Base-by-base conservation (phyloP, 768 basidiomycete genomes). In the Leccinellum albellum region DNA sequence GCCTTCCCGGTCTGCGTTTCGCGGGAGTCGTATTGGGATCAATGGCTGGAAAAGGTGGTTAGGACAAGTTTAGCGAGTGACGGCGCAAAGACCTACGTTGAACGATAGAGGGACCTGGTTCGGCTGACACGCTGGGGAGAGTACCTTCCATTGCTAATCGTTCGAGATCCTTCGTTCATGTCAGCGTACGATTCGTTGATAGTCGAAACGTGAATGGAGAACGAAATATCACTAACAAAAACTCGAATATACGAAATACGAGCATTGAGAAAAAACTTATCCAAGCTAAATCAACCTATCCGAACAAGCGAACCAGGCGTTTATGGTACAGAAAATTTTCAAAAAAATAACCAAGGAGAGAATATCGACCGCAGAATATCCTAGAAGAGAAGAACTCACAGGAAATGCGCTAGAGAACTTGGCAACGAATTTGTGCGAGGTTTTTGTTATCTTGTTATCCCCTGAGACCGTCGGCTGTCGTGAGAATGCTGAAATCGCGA, bases 1-100 rank as follows among this genome's bases (percentile, higher is more conserved):
- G 89, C 31, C 89, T 77, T 3, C 89, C 89, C 12, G 88, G 87
- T 17, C 82, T 81, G 44, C 89, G 85, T 69, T 90, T 90, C 21
- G 72, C 71, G 1, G 80, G 77, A 10, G 71, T 56, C 20, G 58
- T 58, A 17, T 51, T 68, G 21, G 67, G 70, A 57, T 73, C 71
- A n/a, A 59, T 61, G 28, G 68, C 64, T 64, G 46, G 14, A 20
- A 15, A 24, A 46, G 6, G 21, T n/a, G 26, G 44, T 62, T 57
- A 68, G 59, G 48, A 23, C 10, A 14, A 53, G 33, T 45, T 37
- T 37, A 33, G 26, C 10, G 32, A 47, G 20, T 17, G 24, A 33
- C 20, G 54, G 58, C 17, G 26, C 1, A 23, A 33, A 42, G 24
- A 57, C 60, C 7, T 49, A 70, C 70, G 50, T 49, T 66, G 72